phyloP scores from a whole-genome alignment of 2,329 filamentous ascomycete genomes.

The Boeremia lycopersici region DNA sequence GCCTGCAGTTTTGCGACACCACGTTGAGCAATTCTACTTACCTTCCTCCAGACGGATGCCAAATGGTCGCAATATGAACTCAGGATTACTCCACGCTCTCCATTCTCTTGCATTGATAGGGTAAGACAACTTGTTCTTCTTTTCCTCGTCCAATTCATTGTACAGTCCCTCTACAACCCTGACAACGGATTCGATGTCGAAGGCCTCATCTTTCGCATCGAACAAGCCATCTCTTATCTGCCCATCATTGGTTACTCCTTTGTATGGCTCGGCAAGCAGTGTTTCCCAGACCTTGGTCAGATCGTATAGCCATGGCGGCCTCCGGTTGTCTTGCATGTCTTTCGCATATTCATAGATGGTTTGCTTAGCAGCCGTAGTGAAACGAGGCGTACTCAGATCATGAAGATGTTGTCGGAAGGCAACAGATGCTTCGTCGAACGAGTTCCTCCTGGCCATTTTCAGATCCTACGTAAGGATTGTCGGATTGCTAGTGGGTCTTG shows the following conservation, averaged over 20 bases:
- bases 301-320: constrained; percentile 67
- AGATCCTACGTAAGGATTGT: not conserved
- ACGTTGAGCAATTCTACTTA: constrained; percentile 5
- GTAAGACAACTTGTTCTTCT: constrained; percentile 59
- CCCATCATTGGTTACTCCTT: constrained; percentile 73
- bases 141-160: constrained; percentile 53
- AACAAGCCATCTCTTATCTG: constrained; percentile 62
- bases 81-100: constrained; percentile 75
- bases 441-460: constrained; percentile 27
- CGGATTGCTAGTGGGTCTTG: not conserved
- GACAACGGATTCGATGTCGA: constrained; percentile 65
- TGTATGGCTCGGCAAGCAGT: constrained; percentile 66
- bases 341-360: constrained; percentile 67
- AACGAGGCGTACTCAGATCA: constrained; percentile 65
- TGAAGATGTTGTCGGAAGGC: constrained; percentile 66
- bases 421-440: constrained; percentile 35
- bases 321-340: constrained; percentile 62
- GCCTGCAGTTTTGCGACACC: too few species aligned
- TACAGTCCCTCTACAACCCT: constrained; percentile 57
- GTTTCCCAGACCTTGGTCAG: constrained; percentile 48
- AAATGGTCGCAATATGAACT: constrained; percentile 72
- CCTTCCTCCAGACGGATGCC: constrained; percentile 72
- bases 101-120: constrained; percentile 74
- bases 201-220: constrained; percentile 65
- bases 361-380: constrained; percentile 67